These are phyloP conservation scores for Lactifluus subvellereus DNA, from an alignment of 768 basidiomycete genomes.

Conservation along the genomic window DNA sequence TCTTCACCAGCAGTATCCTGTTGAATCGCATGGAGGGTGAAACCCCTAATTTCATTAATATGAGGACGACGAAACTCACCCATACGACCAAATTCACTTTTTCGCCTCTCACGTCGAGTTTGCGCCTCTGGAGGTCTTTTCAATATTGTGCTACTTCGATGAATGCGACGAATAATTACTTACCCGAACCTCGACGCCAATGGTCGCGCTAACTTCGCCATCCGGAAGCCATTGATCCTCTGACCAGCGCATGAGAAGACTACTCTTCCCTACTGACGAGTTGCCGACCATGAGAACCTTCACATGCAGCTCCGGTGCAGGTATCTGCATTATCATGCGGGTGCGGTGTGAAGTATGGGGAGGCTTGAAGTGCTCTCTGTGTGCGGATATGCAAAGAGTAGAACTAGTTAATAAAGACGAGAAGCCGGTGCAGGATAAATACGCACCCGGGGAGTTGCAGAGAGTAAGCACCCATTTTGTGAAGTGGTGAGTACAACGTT, in stretches of 20 bases:
- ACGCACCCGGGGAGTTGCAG: no score
- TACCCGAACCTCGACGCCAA: constrained; percentile 80
- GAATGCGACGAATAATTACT: constrained; percentile 28
- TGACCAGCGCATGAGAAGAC: constrained; percentile 61
- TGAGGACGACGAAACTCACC: constrained; percentile 45
- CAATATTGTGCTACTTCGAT: not conserved
- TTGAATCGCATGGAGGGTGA: not conserved
- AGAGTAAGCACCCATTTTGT: no score
- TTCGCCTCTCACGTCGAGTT: constrained; percentile 77
- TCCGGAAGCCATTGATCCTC: constrained; percentile 93
- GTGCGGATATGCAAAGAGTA: no score
- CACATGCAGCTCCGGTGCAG: no score
- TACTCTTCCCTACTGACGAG: constrained; percentile 88
- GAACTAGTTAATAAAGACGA: no score
- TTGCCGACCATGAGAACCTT: constrained; percentile 55
- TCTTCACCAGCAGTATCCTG: constrained; percentile 97
- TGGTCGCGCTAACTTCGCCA: constrained; percentile 83
- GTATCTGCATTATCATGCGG: no score
- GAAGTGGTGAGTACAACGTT: no score
- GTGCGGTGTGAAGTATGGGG: no score
- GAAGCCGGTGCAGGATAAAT: no score
- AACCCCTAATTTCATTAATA: not conserved
- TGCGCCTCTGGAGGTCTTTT: constrained; percentile 54
- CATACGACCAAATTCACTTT: constrained; percentile 93
- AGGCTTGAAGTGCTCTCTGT: no score